Conservation (phyloP, 1,139 yeast genomes). For the Blastobotrys persicus region DNA sequence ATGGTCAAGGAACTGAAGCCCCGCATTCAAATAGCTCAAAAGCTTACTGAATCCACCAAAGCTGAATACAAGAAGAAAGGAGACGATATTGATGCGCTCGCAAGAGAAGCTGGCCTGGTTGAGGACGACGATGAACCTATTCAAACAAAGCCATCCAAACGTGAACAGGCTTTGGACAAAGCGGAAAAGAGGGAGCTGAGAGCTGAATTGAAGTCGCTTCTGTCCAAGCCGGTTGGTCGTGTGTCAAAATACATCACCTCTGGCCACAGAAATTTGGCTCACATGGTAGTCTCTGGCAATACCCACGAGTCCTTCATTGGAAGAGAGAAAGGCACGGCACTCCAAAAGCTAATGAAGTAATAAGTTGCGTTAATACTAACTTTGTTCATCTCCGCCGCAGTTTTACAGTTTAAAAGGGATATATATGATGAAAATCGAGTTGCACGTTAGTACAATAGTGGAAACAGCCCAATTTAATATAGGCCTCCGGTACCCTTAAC, state of each 20-base stretch:
- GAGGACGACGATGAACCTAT: slow-evolving; percentile 64
- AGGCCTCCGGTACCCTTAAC: too few relatives aligned
- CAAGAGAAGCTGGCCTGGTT: slow-evolving; percentile 87
- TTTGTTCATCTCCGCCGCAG: too few relatives aligned
- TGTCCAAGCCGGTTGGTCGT: slow-evolving; percentile 55
- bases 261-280: slow-evolving; percentile 83
- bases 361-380: too few relatives aligned
- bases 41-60: slow-evolving; percentile 68
- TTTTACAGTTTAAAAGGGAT: too few relatives aligned
- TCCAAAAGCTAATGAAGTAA: slow-evolving; percentile 54
- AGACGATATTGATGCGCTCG: slow-evolving; percentile 85
- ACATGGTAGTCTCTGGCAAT: slow-evolving; percentile 68
- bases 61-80: slow-evolving; percentile 67
- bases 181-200: slow-evolving; percentile 48
- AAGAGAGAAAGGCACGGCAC: slow-evolving; percentile 63
- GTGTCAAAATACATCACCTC: slow-evolving; percentile 64
- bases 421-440: too few relatives aligned
- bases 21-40: slow-evolving; percentile 65
- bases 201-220: slow-evolving; percentile 54
- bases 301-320: slow-evolving; percentile 73
- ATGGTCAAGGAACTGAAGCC: slow-evolving; percentile 67
- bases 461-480: too few relatives aligned
- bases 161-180: slow-evolving; percentile 7
- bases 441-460: too few relatives aligned
- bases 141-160: slow-evolving; percentile 33